Conservation (phyloP, 208 protist genomes). For the Trypanosomatidae sp. region DNA sequence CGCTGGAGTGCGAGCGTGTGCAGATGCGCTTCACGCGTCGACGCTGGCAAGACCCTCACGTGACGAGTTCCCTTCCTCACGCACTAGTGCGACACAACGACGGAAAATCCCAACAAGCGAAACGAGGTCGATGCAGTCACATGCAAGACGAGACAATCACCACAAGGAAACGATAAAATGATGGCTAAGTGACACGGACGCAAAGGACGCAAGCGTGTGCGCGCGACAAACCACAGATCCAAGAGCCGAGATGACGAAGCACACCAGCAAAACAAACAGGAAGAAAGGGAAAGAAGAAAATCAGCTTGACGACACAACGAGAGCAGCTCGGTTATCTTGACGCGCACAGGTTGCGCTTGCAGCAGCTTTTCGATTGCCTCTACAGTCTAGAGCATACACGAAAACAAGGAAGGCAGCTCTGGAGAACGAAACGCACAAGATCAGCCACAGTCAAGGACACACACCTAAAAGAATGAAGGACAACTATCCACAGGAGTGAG, state of each 20-base stretch:
- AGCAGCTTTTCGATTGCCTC: neutral
- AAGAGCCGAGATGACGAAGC: neutral
- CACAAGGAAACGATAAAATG: neutral
- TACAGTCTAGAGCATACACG: neutral
- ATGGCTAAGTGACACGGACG: neutral
- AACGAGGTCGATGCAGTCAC: neutral
- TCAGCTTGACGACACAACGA: slow-evolving; percentile 7
- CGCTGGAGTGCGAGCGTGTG: neutral
- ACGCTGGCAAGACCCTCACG: neutral
- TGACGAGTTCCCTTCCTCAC: neutral
- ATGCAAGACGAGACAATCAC: neutral
- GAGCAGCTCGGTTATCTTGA: neutral
- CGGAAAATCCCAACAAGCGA: neutral
- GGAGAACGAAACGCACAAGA: neutral
- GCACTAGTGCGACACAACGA: neutral
- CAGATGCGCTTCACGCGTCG: neutral
- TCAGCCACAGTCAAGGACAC: neutral
- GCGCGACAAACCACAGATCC: neutral
- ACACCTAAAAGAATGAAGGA: neutral
- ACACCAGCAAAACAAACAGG: slow-evolving; percentile 4
- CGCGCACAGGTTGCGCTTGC: neutral
- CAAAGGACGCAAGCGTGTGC: neutral
- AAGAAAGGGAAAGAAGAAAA: neutral
- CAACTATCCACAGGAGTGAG: neutral
- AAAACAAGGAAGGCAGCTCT: slow-evolving; percentile 8